Evolutionary conservation across 1,284 basidiomycete genomes (phyloP).

Genomic region (Xerocomus minutiporus): DNA sequence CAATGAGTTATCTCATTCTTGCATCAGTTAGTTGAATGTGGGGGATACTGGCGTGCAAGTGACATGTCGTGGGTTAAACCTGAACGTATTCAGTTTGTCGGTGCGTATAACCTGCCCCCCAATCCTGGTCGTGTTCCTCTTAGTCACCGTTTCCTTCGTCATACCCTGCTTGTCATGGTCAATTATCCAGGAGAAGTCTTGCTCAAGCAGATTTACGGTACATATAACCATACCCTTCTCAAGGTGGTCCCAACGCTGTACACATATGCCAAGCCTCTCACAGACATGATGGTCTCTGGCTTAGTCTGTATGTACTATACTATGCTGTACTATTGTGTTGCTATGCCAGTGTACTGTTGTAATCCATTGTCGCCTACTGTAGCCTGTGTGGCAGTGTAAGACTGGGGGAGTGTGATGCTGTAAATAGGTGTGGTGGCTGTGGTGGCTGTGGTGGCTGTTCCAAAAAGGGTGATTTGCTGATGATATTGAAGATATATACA

Average conservation of each 20-base stretch:
- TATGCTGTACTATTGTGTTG: too few species aligned
- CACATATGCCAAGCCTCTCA: slow-evolving; percentile 91
- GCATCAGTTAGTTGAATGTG: slow-evolving; percentile 92
- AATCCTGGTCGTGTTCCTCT: slow-evolving; percentile 99
- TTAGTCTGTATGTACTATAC: too few species aligned
- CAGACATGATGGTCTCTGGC: slow-evolving; percentile 88
- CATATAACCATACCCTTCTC: slow-evolving; percentile 93
- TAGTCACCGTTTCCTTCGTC: slow-evolving; percentile 93
- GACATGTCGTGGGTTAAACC: too few species aligned
- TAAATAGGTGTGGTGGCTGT: too few species aligned
- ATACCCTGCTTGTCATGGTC: slow-evolving; percentile 99
- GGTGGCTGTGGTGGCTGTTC: too few species aligned
- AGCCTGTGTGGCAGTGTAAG: too few species aligned
- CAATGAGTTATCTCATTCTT: slow-evolving; percentile 98
- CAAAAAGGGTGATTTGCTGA: too few species aligned
- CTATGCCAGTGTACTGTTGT: too few species aligned
- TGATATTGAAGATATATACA: too few species aligned
- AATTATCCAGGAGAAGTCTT: slow-evolving; percentile 98
- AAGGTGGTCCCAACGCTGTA: slow-evolving; percentile 94
- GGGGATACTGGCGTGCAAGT: slow-evolving; percentile 91
- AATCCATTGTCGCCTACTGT: too few species aligned
- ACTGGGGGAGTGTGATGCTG: too few species aligned
- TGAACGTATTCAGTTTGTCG: too few species aligned
- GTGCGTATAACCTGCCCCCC: slow-evolving; percentile 99
- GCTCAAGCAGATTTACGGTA: slow-evolving; percentile 97